These are phyloP conservation scores for Trichoderma asperelloides DNA, from an alignment of 495 filamentous ascomycete genomes.

Conservation along the genomic window DNA sequence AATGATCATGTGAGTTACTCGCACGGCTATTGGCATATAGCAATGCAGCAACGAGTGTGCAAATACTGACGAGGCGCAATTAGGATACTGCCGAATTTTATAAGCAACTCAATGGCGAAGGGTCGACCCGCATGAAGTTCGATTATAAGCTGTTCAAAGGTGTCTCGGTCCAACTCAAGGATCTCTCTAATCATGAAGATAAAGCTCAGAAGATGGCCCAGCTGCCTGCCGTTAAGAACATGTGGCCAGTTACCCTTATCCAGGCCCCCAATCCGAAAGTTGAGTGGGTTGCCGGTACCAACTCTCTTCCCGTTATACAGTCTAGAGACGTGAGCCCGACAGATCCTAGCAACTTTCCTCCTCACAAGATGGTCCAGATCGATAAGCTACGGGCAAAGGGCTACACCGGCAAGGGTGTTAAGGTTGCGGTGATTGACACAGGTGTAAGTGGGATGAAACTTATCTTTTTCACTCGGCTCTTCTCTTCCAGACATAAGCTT, in stretches of 20 bases:
- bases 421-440: constrained; percentile 39
- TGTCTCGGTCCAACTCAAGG: constrained; percentile 38
- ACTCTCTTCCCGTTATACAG: neutral
- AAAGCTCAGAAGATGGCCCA: constrained; percentile 28
- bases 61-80: neutral
- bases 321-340: constrained; percentile 7
- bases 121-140: constrained; percentile 33
- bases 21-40: neutral
- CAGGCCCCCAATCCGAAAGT: constrained; percentile 34
- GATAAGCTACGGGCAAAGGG: constrained; percentile 37
- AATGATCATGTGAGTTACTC: constrained; percentile 5
- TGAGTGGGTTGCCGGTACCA: constrained; percentile 28
- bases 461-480: neutral
- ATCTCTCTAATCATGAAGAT: constrained; percentile 30
- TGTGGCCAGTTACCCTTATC: constrained; percentile 37
- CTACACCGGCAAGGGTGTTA: constrained; percentile 36
- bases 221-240: constrained; percentile 35
- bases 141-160: constrained; percentile 41
- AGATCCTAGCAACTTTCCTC: constrained; percentile 30
- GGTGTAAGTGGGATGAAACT: constrained; percentile 30
- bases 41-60: neutral
- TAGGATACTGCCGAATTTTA: constrained; percentile 34
- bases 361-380: constrained; percentile 42
- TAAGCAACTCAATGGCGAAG: constrained; percentile 27
- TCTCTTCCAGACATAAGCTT: neutral